These are phyloP conservation scores for Xylaria sp. DNA, from an alignment of 2,329 filamentous ascomycete genomes.

Conservation along the genomic window DNA sequence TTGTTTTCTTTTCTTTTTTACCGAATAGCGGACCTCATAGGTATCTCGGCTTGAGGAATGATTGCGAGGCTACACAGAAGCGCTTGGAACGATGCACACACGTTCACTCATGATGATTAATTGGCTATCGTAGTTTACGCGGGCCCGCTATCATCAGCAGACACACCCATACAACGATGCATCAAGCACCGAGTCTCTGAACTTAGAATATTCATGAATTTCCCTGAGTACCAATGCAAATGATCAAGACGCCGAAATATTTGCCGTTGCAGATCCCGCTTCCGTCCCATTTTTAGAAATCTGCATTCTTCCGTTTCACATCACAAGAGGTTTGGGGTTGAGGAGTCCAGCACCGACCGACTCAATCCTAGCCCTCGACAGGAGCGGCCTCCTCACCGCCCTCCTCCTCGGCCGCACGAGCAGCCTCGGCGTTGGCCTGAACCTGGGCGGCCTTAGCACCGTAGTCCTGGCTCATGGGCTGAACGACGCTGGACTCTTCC, in stretches of 20 bases:
- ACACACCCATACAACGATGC: conserved; percentile 37
- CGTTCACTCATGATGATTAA: conserved; percentile 37
- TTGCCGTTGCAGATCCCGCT: conserved; percentile 39
- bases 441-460: conserved; percentile 83
- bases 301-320: conserved; percentile 30
- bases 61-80: neutral
- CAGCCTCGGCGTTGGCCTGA: conserved; percentile 73
- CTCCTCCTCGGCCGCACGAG: conserved; percentile 64
- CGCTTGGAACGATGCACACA: neutral
- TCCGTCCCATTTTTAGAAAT: conserved; percentile 30
- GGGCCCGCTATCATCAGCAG: conserved; percentile 25
- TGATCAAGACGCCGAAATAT: conserved; percentile 48
- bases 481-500: conserved; percentile 95
- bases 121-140: conserved; percentile 40
- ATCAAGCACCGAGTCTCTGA: conserved; percentile 38
- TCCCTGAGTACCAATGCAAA: conserved; percentile 42
- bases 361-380: conserved; percentile 58
- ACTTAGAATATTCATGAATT: conserved; percentile 37
- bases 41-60: neutral
- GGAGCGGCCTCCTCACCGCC: conserved; percentile 64
- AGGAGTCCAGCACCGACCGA: conserved; percentile 53
- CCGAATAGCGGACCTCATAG: neutral
- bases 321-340: conserved; percentile 39
- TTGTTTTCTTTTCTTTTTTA: neutral
- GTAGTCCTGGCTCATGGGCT: conserved; percentile 98